Base-by-base conservation (phyloP, 1,139 yeast species). In the Kodamaea derodonti region DNA sequence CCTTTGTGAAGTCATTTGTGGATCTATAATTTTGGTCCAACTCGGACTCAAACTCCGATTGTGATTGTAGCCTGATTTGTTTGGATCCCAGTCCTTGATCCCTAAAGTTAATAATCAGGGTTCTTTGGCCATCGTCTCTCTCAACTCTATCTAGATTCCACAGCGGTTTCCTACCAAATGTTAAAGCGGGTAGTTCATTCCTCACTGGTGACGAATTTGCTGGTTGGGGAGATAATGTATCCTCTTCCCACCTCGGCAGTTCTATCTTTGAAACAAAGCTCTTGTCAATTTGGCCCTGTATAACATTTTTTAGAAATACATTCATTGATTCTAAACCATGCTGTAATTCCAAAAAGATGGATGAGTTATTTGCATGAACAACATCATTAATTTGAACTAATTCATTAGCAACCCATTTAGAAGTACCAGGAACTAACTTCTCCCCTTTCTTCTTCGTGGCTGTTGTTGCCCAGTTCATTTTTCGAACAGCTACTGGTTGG, bases 381-480 rank as follows among this genome's bases (percentile, higher is more conserved):
- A 48, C 50, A 22, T 52, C 47, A 39, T 60, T 58, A 43, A 58
- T 59, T 27, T 49, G 50, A 31, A 54, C 49, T 30, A 65, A 42
- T 39, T 62, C 65, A 27, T 51, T 52, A 10, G 68, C 62, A 8
- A 65, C 57, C 69, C 69, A 65, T 41, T 51, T 54, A 7, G 70
- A 62, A 3, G 69, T 54, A 2, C 71, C 72, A 1, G 71, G 69
- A 3, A 61, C 63, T n/a, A 51, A 46, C 29, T 51, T 60, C 25
- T 46, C 43, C 22, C 46, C 46, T 39, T 51, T 54, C 39, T 51
- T 54, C 42, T 51, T 52, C 33, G 66, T 55, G 26, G 67, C 67
- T 26, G 50, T 49, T 32, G 61, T 49, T 16, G 65, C 67, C 70
- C 71, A 65, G 44, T 60, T 27, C 30, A 27, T 27, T 9, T 7